phyloP scores from a whole-genome alignment of 371 early-diverging fungal species.

The Umbelopsis sp. region DNA sequence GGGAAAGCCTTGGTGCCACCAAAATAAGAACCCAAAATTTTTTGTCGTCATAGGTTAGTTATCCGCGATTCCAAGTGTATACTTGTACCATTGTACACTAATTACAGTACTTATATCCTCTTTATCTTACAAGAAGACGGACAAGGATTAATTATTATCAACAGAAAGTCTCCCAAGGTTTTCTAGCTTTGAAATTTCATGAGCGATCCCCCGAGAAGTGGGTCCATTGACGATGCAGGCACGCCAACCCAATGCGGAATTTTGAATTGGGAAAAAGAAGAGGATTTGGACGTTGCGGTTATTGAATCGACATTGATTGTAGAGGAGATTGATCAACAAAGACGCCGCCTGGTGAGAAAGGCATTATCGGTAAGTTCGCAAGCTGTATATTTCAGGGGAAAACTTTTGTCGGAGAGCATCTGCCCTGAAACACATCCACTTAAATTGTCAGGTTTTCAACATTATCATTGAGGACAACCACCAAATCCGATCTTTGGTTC shows the following conservation, averaged over 20 bases:
- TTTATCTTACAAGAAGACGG: background rate
- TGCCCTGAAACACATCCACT: constrained; percentile 13
- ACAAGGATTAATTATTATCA: background rate
- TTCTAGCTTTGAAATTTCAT: background rate
- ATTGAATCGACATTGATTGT: constrained; percentile 33
- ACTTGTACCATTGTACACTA: background rate
- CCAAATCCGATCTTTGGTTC: constrained; percentile 52
- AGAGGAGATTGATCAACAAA: constrained; percentile 20
- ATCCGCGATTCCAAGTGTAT: background rate
- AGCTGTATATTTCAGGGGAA: background rate
- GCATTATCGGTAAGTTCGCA: constrained; percentile 18
- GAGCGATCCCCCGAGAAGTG: constrained; percentile 17
- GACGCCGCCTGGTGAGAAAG: constrained; percentile 18
- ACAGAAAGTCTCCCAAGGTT: background rate
- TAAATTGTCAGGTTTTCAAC: constrained; percentile 50
- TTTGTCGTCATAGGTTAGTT: constrained; percentile 5
- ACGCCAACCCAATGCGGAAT: constrained; percentile 20
- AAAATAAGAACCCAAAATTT: background rate
- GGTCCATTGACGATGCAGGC: constrained; percentile 10
- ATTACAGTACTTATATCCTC: background rate
- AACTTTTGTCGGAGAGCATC: constrained; percentile 2
- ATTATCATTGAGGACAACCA: constrained; percentile 56
- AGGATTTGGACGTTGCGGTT: constrained; percentile 33
- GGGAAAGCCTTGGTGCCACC: background rate
- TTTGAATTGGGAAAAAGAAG: constrained; percentile 25